Base-by-base conservation (phyloP, 140 eudicot species). In the Cichorium intybus region DNA sequence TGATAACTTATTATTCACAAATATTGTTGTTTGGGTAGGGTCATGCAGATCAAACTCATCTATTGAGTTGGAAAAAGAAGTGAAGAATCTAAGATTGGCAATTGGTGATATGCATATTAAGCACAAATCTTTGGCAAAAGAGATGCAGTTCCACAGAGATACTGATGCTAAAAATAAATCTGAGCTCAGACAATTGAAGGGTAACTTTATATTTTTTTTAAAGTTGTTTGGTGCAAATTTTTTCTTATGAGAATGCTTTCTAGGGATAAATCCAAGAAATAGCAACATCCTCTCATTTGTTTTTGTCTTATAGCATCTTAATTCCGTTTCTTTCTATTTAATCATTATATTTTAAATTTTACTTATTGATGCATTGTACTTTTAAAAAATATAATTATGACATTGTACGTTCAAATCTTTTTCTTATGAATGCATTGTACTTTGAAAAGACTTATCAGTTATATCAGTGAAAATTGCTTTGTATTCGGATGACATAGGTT, bases 101-200 rank as follows among this genome's bases (percentile, higher is more conserved):
- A 63, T 81, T 24, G 75, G 82, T 70, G 90, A 85, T 75, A 85
- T 85, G 70, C 95, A 81, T 77, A 67, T 88, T 61, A 88, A 79
- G 81, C 99, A 92, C 76, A 83, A 68, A 77, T 75, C 93, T 35
- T 56, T 85, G 64, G 77, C 82, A 35, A 82, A 70, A 66, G 85
- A 85, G 75, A 22, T 92, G 82, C 90, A 84, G 64, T 66, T 63
- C 47, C 96, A 81, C 58, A 70, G 84, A 62, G 96, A 88, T 61
- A 68, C 77, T 39, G 90, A 81, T 71, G 93, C 95, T 29, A 92
- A 80, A 75, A 83, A 83, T 61, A 85, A 85, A 80, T 87, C 90
- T 15, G 86, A 81, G 69, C 87, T 88, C 57, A 79, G 72, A 69
- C 77, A 55, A 58, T 65, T 92, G 69, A 82, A 72, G 82, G 96